Evolutionary conservation across 2,329 filamentous ascomycete genomes (phyloP), one percentile per base, ranked within the genome.

Genomic region (Claviceps pazoutovae): DNA sequence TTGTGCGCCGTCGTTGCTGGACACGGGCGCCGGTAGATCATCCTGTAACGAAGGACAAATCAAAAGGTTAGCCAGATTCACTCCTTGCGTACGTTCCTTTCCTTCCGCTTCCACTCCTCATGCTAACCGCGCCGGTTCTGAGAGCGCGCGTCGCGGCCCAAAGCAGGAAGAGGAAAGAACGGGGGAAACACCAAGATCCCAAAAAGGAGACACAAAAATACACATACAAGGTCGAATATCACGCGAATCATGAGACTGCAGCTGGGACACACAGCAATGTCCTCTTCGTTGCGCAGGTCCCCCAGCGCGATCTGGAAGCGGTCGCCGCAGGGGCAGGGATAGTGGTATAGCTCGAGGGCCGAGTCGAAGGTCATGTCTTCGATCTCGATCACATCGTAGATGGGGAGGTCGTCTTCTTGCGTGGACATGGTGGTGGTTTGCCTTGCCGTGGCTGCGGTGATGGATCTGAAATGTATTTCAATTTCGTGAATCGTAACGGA

Each of bases 381-480:
- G 72, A 97, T 96, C 68, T 97, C 91, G 69, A 97, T 91, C 70
- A 96, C 91, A 64, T 97, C 91, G 74, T 96, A 97, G 66, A 95
- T 87, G 59, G 84, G 82, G 53, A 84, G 68, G 37, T 30, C 26
- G 8, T 72, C 71, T 50, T 79, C 39, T 8, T n/a, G 6, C 7
- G 8, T 75, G 57, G 84, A 78, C 64, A 83, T 81, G 38, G 80
- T 74, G 23, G 23, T 14, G 37, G 21, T n/a, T 26, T 30, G 13
- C 4, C 26, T 45, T n/a, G 42, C 7, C 13, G 42, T 19, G 17
- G 13, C 42, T 30, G 26, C 26, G 26, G 26, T 30, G 26, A 30
- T 30, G 26, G 26, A 30, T 8, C 26, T 30, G 26, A 6, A 30
- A 30, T 30, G 26, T 9, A 30, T 9, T 30, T 3, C 26, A 30